These are phyloP conservation scores for Furcasterigmium sp. DNA, from an alignment of 2,329 filamentous ascomycete genomes.

Conservation along the genomic window DNA sequence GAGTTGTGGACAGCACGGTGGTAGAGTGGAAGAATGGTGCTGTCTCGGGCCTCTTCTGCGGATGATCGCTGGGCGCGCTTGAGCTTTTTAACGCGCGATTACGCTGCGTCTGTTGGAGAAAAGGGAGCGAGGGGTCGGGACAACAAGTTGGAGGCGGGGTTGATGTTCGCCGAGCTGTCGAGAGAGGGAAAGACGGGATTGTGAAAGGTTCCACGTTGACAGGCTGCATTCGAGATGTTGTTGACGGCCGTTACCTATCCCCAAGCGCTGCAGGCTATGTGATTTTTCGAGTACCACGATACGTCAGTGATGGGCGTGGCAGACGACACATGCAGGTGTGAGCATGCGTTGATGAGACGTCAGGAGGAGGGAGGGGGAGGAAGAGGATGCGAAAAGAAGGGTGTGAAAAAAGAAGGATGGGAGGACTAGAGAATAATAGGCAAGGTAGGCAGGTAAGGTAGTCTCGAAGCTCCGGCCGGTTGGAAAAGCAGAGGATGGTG, in stretches of 20 bases:
- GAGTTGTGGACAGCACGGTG: background rate
- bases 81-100: slow-evolving; percentile 39
- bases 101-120: slow-evolving; percentile 32
- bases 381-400: background rate
- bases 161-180: background rate
- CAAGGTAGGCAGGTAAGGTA: too few species aligned
- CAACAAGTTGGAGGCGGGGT: background rate
- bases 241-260: too few species aligned
- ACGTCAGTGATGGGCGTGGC: too few species aligned
- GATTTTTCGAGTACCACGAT: too few species aligned
- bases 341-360: background rate
- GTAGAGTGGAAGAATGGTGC: background rate
- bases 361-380: background rate
- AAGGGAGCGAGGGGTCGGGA: slow-evolving; percentile 2
- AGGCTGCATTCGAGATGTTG: background rate
- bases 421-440: background rate
- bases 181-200: background rate
- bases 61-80: slow-evolving; percentile 27
- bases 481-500: too few species aligned
- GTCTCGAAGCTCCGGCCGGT: too few species aligned
- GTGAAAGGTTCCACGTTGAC: slow-evolving; percentile 5
- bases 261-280: too few species aligned
- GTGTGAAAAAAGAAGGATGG: background rate
- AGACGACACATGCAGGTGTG: background rate
- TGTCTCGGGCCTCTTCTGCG: slow-evolving; percentile 2